Evolutionary conservation across 2,329 filamentous ascomycete genomes (phyloP), one percentile per base, ranked within the genome.

Genomic region (Shiraia bambusicola): DNA sequence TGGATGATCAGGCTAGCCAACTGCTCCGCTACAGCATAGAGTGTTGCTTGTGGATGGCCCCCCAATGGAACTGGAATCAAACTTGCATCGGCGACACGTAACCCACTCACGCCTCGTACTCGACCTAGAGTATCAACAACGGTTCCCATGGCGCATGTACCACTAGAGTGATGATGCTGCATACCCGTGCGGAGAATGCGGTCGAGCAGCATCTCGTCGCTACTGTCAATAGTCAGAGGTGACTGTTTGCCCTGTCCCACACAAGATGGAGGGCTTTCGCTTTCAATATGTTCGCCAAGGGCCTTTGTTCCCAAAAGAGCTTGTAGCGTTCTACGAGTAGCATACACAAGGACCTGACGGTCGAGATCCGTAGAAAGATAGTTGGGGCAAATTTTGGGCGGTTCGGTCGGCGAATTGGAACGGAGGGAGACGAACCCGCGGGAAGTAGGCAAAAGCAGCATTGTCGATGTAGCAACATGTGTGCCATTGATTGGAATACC

Each of bases 131-230:
- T 27, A 37, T 61, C 56, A 16, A 63, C 42, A n/a, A 67, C 61
- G 6, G 65, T 63, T 9, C 58, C 60, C 78, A 82, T 82, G 65
- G 75, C 76, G 4, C 69, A 69, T 0, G 79, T 82, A 77, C 79
- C 52, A 81, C 79, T 76, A 75, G 81, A 32, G 69, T 75, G 0
- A 72, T 75, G 28, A 17, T 37, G 35, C 28, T 38, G 34, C 33
- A 46, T 24, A 10, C 37, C 45, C 1, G 41, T 33, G 1, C 27
- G 25, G 13, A 34, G 14, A 16, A 52, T 36, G 12, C 49, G 42
- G 4, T 33, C 44, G 14, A 41, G 40, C 8, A 55, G 34, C 7
- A 34, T 42, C 2, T 24, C 29, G 22, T 55, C 50, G 2, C 38
- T 35, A 6, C 28, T 30, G 3, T 37, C 31, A 12, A 27, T 6